Evolutionary conservation across 2,329 filamentous ascomycete genomes (phyloP).

Genomic region (Fusarium tanahbumbuense): DNA sequence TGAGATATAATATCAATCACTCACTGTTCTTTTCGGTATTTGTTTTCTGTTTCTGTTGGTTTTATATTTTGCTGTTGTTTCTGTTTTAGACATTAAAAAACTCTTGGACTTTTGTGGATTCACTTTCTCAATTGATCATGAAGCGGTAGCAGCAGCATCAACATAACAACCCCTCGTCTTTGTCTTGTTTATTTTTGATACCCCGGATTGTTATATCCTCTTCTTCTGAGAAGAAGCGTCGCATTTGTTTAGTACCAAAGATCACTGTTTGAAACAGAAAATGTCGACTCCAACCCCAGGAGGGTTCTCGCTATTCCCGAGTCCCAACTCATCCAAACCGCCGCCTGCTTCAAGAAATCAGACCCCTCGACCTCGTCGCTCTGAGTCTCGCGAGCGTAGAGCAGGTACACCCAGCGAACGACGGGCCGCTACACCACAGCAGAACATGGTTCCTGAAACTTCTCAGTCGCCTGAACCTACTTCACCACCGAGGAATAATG

Average conservation of each 20-base stretch:
- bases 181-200: slow-evolving; percentile 23
- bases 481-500: slow-evolving; percentile 40
- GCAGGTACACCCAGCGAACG: slow-evolving; percentile 52
- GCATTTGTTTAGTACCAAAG: not conserved
- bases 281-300: slow-evolving; percentile 59
- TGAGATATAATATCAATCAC: slow-evolving; percentile 35
- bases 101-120: not conserved
- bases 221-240: slow-evolving; percentile 46
- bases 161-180: not conserved
- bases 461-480: slow-evolving; percentile 42
- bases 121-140: slow-evolving; percentile 36
- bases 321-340: slow-evolving; percentile 55
- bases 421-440: slow-evolving; percentile 43
- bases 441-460: slow-evolving; percentile 28
- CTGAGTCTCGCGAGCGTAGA: slow-evolving; percentile 53
- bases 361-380: slow-evolving; percentile 54
- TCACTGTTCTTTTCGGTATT: not conserved
- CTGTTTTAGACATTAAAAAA: not conserved
- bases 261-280: slow-evolving; percentile 40
- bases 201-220: slow-evolving; percentile 19
- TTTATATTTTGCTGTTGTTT: slow-evolving; percentile 5
- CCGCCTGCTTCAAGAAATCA: slow-evolving; percentile 53
- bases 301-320: slow-evolving; percentile 70
- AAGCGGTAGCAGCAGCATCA: slow-evolving; percentile 42
- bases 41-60: slow-evolving; percentile 9